These are phyloP conservation scores for Erodium moschatum DNA, from an alignment of 441 rosid genomes.

Conservation along the genomic window DNA sequence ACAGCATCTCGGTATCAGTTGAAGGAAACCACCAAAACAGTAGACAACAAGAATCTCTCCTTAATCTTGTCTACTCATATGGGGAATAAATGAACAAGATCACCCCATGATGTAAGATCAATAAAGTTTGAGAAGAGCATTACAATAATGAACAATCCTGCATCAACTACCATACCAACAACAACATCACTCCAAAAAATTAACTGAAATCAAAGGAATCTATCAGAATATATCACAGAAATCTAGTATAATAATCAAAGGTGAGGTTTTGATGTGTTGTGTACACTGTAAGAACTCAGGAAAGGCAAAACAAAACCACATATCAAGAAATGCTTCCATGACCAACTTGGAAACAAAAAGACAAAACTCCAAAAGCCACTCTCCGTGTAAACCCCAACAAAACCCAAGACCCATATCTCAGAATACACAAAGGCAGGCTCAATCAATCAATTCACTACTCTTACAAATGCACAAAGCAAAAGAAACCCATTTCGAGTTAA, in stretches of 20 bases:
- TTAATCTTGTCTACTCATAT: constrained; percentile 15
- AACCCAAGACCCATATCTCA: constrained; percentile 27
- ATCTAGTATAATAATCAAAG: constrained; percentile 27
- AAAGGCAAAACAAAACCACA: constrained; percentile 19
- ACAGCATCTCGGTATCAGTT: constrained; percentile 83
- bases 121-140: constrained; percentile 13
- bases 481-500: constrained; percentile 21
- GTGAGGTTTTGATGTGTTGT: constrained; percentile 19
- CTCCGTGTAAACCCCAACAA: constrained; percentile 41
- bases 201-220: constrained; percentile 43
- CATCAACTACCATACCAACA: constrained; percentile 35
- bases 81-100: constrained; percentile 29
- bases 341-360: constrained; percentile 26
- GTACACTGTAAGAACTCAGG: constrained; percentile 17
- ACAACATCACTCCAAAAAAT: constrained; percentile 33
- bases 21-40: constrained; percentile 56
- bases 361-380: constrained; percentile 42
- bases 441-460: constrained; percentile 1
- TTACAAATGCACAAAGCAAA: constrained; percentile 13
- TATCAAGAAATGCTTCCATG: constrained; percentile 20
- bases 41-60: constrained; percentile 73
- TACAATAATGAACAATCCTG: constrained; percentile 30
- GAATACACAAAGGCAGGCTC: constrained; percentile 20
- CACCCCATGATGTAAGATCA: constrained; percentile 12
- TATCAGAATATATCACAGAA: constrained; percentile 32